Percentiles rank a stretch among this genome's conserved stretches.
Conservation (phyloP, 108 stramenopile species). For the Schizochytrium sp. region DNA sequence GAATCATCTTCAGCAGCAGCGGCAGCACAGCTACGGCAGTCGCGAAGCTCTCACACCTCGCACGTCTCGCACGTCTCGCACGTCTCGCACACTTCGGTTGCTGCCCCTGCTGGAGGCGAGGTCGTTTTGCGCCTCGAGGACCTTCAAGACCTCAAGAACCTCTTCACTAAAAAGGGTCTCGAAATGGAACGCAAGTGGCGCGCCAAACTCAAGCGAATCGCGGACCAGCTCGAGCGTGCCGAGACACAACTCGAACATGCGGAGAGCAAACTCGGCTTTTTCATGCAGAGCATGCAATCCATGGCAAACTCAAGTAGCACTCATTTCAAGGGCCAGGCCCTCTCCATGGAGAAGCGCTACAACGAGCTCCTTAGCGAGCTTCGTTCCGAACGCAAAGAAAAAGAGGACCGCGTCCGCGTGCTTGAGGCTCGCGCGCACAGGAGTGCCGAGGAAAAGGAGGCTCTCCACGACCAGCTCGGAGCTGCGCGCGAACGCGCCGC, state of each 20-base stretch:
- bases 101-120: neutral
- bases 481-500: neutral
- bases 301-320: neutral
- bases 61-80: too few species aligned
- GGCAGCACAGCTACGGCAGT: too few species aligned
- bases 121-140: neutral
- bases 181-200: constrained; percentile 3
- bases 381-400: neutral
- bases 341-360: neutral
- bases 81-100: too few species aligned
- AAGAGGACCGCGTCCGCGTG: neutral
- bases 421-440: neutral
- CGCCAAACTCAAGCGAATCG: neutral
- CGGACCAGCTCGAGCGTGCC: neutral
- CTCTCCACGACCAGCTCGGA: neutral
- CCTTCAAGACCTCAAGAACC: neutral
- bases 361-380: neutral
- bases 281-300: neutral
- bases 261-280: neutral
- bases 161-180: neutral
- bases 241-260: neutral
- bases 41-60: too few species aligned
- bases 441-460: neutral
- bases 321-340: neutral
- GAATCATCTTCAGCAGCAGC: too few species aligned